Base-by-base conservation (phyloP, 73 alveolate genomes). In the Paramecium primaurelia region DNA sequence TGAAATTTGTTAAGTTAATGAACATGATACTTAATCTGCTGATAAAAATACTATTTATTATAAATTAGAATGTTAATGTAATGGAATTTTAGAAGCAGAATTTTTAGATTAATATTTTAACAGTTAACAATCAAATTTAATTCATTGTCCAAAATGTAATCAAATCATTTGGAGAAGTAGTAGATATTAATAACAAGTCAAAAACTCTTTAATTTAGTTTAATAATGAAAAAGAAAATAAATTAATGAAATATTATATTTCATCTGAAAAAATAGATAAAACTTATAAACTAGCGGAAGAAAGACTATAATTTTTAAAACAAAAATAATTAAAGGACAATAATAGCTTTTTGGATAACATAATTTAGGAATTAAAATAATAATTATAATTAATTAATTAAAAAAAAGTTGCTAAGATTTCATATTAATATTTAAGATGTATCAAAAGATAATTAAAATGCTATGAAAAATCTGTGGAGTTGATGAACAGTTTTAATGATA, bases 1-100 rank as follows among this genome's bases (percentile, higher is more conserved):
- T 36, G 77, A 84, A 16, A 85, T 86, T 28, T 95, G 98, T 58
- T 77, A 92, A 38, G 85, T 30, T 36, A 54, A 90, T 25, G 92
- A 93, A 8, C 89, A 93, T 36, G 12, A 91, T 20, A 88, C 58
- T 36, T 58, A 92, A 38, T 93, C 92, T 86, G 92, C 44, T 42
- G 92, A 93, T 59, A 44, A 40, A 2, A 71, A 85, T 14, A 85
- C 92, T 3, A 44, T 49, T 34, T 85, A 14, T 44, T 38, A 54
- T 45, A 6, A 44, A 38, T 47, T 85, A 16, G 92, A 85, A 64
- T 85, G 92, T 14, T 0, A 54, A 54, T 54, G 69, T 22, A 16
- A 54, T 5, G 18, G 18, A 5, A 54, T 18, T n/a, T 1, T 3
- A 18, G 28, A 54, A 22, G 69, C 32, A n/a, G 69, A 54, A 18